These are phyloP conservation scores for Excoecaria cochinchinensis DNA, from an alignment of 345 rosid species.

Conservation along the genomic window DNA sequence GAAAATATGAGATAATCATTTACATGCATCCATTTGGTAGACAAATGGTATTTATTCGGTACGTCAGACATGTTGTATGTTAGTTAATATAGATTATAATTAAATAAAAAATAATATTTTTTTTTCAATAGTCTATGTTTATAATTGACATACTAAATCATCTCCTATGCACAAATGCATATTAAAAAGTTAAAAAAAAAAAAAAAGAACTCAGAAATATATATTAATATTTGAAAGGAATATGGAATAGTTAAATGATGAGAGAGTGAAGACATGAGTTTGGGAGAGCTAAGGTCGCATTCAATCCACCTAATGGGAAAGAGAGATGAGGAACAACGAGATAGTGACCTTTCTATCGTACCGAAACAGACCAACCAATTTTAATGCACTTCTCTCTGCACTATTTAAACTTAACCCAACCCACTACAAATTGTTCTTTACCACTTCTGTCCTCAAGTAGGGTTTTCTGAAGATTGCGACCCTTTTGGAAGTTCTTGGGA, in stretches of 20 bases:
- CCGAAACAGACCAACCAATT: slow-evolving; percentile 25
- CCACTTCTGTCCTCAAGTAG: slow-evolving; percentile 15
- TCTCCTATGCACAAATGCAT: too few species aligned
- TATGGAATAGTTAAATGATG: slow-evolving; percentile 17
- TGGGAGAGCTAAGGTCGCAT: slow-evolving; percentile 32
- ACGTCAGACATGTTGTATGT: too few species aligned
- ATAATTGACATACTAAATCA: too few species aligned
- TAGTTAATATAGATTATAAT: too few species aligned
- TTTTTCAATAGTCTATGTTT: too few species aligned
- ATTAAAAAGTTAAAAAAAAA: not conserved
- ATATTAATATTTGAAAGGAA: not conserved
- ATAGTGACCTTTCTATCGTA: slow-evolving; percentile 38
- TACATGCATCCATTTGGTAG: slow-evolving; percentile 28
- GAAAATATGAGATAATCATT: not conserved
- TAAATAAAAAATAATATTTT: too few species aligned
- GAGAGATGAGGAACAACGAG: slow-evolving; percentile 46
- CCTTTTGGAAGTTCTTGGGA: slow-evolving; percentile 16
- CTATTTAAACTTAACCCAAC: not conserved
- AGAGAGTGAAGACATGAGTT: slow-evolving; percentile 34
- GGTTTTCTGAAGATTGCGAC: slow-evolving; percentile 34
- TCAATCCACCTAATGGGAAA: slow-evolving; percentile 53
- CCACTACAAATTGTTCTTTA: not conserved
- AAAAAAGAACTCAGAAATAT: slow-evolving; percentile 5
- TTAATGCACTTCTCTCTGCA: not conserved
- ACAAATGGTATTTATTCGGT: not conserved